Percentiles rank a stretch among this genome's conserved stretches.
These are phyloP conservation scores for Boletus edulis DNA, from an alignment of 768 basidiomycete species.

Conservation along the genomic window DNA sequence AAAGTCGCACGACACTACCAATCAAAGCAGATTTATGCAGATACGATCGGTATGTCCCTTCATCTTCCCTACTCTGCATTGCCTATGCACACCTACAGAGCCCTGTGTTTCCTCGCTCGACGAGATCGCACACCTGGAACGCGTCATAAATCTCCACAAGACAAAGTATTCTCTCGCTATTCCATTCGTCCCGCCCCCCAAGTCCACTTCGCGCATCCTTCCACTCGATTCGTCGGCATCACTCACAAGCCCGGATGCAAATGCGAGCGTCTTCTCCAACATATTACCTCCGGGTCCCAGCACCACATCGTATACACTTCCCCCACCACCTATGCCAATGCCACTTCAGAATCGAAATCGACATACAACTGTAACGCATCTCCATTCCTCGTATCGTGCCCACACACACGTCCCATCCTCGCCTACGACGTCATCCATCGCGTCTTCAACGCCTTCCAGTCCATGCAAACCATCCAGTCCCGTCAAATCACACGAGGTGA, in stretches of 20 bases:
- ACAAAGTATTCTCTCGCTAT: conserved; percentile 44
- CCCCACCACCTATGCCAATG: conserved; percentile 10
- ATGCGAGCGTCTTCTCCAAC: conserved; percentile 11
- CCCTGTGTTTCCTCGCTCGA: conserved; percentile 51
- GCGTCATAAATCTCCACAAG: conserved; percentile 51
- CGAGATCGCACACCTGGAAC: conserved; percentile 56
- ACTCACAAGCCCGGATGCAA: background rate
- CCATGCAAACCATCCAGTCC: conserved; percentile 29
- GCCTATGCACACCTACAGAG: conserved; percentile 29
- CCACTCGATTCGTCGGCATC: background rate
- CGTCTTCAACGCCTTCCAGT: conserved; percentile 30
- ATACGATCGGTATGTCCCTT: conserved; percentile 47
- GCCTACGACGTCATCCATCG: conserved; percentile 21
- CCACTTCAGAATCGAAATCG: conserved; percentile 11
- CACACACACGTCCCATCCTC: conserved; percentile 17
- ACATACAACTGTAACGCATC: background rate
- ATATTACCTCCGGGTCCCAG: conserved; percentile 4
- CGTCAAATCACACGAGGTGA: conserved; percentile 10
- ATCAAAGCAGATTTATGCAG: conserved; percentile 45
- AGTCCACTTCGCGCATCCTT: conserved; percentile 8
- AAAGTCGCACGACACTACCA: conserved; percentile 40
- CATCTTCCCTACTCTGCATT: background rate
- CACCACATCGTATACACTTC: conserved; percentile 6
- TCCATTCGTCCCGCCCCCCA: conserved; percentile 45
- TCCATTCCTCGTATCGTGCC: background rate